Evolutionary conservation across 495 filamentous ascomycete genomes (phyloP).

Genomic region (Hyphodiscus hymeniophilus): DNA sequence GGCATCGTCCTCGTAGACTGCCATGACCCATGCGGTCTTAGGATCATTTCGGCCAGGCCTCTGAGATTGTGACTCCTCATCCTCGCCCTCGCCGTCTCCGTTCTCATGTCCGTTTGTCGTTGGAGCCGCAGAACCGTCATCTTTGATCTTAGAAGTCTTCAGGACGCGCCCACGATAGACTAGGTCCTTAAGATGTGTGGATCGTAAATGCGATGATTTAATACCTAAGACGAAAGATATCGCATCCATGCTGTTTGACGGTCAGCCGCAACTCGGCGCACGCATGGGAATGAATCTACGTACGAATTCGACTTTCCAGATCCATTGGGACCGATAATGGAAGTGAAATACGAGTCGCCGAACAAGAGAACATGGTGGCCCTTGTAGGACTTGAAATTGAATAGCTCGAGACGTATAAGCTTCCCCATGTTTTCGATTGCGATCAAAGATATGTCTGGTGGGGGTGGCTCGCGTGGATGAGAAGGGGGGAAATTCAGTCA

Average conservation of each 20-base stretch:
- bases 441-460: background rate
- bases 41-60: constrained; percentile 60
- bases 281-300: constrained; percentile 24
- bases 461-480: no score
- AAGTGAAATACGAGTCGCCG: constrained; percentile 97
- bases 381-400: constrained; percentile 99
- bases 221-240: constrained; percentile 99
- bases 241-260: constrained; percentile 77
- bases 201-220: constrained; percentile 93
- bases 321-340: constrained; percentile 98
- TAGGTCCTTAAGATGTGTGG: constrained; percentile 86
- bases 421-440: constrained; percentile 52
- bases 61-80: constrained; percentile 44
- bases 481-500: no score
- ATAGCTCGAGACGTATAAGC: constrained; percentile 88
- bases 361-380: constrained; percentile 89
- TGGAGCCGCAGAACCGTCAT: constrained; percentile 64
- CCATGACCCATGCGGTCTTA: constrained; percentile 96
- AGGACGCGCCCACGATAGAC: constrained; percentile 95
- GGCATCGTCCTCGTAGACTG: constrained; percentile 95
- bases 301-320: constrained; percentile 99
- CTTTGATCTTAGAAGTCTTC: constrained; percentile 82
- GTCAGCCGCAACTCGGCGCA: background rate
- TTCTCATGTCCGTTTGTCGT: constrained; percentile 45
- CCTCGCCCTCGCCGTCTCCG: constrained; percentile 47